Evolutionary conservation across 495 filamentous ascomycete species (phyloP), one percentile per base, ranked within the genome.

Genomic region (Hypoxylon crocopeplum): DNA sequence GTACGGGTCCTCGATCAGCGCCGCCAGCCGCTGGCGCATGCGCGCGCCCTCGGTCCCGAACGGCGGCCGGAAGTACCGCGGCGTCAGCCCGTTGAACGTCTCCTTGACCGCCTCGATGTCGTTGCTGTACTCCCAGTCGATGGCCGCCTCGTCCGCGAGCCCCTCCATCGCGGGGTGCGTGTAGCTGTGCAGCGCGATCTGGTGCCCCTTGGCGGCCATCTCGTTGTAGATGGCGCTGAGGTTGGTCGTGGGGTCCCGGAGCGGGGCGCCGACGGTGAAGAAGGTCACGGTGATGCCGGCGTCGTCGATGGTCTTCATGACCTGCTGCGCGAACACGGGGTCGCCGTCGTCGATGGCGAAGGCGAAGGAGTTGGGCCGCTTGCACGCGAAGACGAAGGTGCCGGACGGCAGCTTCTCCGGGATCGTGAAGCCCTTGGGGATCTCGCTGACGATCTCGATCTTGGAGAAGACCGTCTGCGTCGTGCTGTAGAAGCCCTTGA

Each of bases 281-380:
- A 92, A 92, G 0, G 89, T 92, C 1, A 89, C 87, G 55, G 82
- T 79, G 56, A 92, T 86, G 32, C 69, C 42, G 27, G 85, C 88
- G 8, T 82, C 78, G 8, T 84, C 79, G 47, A 92, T 75, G 25
- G 88, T 84, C 19, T 79, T 65, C 80, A 89, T 84, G 29, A 92
- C 84, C 54, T 82, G 64, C 59, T 84, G 77, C 4, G 88, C 86
- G 51, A 77, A 79, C 25, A 75, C 51, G 5, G 89, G 89, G 55
- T 83, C 75, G 5, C 89, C 89, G 70, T 92, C 89, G 69, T 92
- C 89, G 62, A 92, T 92, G 45, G 88, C 89, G 68, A 92, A 90
- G 0, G 89, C 89, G 69, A 92, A 90, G 0, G 82, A 85, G 66
- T 89, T 88, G 38, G 88, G 87, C 7, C 86, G 78, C 30, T 78